Base-by-base conservation (phyloP, 345 rosid genomes). In the Brassica nigra region DNA sequence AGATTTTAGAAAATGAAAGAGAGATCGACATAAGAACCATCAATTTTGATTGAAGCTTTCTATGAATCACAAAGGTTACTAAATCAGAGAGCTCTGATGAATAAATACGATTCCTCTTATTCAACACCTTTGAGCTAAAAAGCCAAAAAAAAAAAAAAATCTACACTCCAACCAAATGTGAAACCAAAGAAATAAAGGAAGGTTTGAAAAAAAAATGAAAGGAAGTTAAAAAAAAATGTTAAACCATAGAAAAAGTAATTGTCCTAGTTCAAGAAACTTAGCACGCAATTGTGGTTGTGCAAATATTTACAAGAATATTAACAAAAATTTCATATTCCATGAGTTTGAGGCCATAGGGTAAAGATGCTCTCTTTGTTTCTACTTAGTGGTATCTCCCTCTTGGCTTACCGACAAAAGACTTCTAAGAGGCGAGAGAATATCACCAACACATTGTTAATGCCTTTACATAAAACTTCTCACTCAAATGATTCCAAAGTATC, bases 401-500 rank as follows among this genome's bases (percentile, higher is more conserved):
- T 74, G 44, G 74, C 82, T 5, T 68, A 68, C 58, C 18, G 70
- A 16, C 61, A 15, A 54, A 16, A 54, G 8, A 63, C 47, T 30
- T 29, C 36, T 27, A 18, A 33, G 31, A 49, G 52, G 23, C 23
- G 28, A 5, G n/a, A 47, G 62, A 23, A 62, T 62, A n/a, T 14
- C 69, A 65, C 61, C 34, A 33, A 23, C 34, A 28, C 15, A 73
- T 42, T 66, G 34, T 18, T n/a, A 44, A 10, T 28, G 30, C 30
- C 33, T 31, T 47, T 23, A 11, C 36, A 42, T 36, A 16, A 37
- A 72, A 65, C 7, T 70, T 62, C 71, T 52, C 44, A 68, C 29
- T 47, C 49, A 74, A 52, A 68, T 52, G 18, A 75, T 75, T 80
- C 79, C 66, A 36, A 69, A 37, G 18, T 80, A 62, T 34, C 49